Percentiles rank a stretch among this genome's conserved stretches.
These are phyloP conservation scores for Colletotrichum limetticola DNA, from an alignment of 2,329 filamentous ascomycete species.

Conservation along the genomic window DNA sequence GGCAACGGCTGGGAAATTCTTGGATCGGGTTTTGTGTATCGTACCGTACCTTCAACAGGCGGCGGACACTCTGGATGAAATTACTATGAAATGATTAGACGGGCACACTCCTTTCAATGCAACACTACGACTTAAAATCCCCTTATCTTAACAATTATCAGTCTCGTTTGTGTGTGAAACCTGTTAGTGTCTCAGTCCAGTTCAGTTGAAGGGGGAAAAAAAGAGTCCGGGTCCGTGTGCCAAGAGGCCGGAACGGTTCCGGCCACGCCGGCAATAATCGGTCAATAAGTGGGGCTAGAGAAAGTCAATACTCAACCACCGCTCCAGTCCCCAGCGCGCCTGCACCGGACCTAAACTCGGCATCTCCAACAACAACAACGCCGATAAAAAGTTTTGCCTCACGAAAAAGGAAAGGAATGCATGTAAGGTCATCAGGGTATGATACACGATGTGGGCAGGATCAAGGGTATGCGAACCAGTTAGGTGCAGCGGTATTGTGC, in stretches of 20 bases:
- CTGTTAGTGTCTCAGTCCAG: conserved; percentile 30
- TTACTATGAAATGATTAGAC: neutral
- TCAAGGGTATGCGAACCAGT: neutral
- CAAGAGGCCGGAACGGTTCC: conserved; percentile 36
- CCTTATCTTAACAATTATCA: conserved; percentile 26
- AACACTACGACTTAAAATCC: neutral
- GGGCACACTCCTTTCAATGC: conserved; percentile 13
- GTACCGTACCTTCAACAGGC: conserved; percentile 23
- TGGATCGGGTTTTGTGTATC: neutral
- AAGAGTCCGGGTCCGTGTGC: conserved; percentile 21
- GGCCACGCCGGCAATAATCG: conserved; percentile 35
- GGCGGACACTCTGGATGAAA: neutral
- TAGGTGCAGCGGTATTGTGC: conserved; percentile 4
- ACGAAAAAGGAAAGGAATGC: neutral
- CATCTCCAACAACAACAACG: neutral
- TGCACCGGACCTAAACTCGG: neutral
- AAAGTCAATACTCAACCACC: conserved; percentile 31
- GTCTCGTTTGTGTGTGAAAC: conserved; percentile 5
- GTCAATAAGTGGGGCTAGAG: conserved; percentile 20
- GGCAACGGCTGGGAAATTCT: neutral
- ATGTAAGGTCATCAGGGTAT: neutral
- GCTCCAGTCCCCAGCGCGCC: conserved; percentile 11
- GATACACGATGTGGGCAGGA: neutral
- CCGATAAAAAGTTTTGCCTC: neutral
- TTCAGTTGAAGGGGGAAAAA: neutral